Conservation (phyloP, 805 yeast species). For the Pichia cephalocereana region DNA sequence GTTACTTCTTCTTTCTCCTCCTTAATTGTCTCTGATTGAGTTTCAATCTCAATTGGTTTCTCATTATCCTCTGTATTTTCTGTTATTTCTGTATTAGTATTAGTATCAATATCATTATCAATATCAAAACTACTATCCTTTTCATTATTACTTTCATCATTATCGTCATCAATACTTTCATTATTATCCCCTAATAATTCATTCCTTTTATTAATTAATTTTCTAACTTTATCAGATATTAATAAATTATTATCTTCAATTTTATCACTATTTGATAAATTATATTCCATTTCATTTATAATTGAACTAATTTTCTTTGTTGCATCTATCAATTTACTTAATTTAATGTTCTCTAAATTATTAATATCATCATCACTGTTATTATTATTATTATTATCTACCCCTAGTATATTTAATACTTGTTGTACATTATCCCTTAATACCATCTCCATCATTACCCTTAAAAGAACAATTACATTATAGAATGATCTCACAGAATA, state of each 20-base stretch:
- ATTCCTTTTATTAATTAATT: background rate
- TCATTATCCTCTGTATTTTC: too few species aligned
- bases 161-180: background rate
- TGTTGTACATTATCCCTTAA: background rate
- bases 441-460: too few species aligned
- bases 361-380: too few species aligned
- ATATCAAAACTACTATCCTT: too few species aligned
- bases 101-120: too few species aligned
- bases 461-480: too few species aligned
- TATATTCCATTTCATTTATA: background rate
- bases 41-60: too few species aligned
- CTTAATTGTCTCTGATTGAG: too few species aligned
- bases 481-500: too few species aligned
- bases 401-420: background rate
- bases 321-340: background rate
- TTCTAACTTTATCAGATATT: background rate
- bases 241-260: background rate
- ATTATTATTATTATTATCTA: background rate
- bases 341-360: background rate
- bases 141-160: too few species aligned
- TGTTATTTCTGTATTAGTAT: too few species aligned
- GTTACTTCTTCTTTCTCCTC: too few species aligned
- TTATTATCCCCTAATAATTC: background rate
- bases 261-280: background rate
- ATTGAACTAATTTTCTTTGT: background rate